These are phyloP conservation scores for Amanita polypyramis DNA, from an alignment of 768 basidiomycete species.

Conservation along the genomic window DNA sequence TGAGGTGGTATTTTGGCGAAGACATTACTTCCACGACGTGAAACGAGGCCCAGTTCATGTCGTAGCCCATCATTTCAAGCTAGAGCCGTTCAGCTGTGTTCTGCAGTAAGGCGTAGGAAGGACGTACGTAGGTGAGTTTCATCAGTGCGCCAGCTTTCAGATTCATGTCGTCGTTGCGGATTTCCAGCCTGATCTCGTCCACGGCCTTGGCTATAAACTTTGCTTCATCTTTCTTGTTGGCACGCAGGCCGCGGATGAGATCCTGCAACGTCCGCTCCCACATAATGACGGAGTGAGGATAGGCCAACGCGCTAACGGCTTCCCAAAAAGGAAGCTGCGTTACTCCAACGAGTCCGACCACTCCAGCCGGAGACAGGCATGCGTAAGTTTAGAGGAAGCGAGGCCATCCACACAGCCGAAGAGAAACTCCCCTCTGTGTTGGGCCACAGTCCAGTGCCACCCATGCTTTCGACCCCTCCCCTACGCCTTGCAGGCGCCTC, in stretches of 20 bases:
- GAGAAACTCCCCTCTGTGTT: not conserved
- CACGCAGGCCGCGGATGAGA: slow-evolving; percentile 88
- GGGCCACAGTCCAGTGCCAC: not conserved
- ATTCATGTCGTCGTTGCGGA: slow-evolving; percentile 92
- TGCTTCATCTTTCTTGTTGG: slow-evolving; percentile 89
- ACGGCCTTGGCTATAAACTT: slow-evolving; percentile 89
- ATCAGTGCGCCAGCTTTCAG: slow-evolving; percentile 91
- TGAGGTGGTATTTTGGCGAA: slow-evolving; percentile 81
- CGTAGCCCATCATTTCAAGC: slow-evolving; percentile 97
- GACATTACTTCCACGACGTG: slow-evolving; percentile 99
- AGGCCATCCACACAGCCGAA: not conserved
- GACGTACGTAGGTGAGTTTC: slow-evolving; percentile 92
- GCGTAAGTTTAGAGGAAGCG: not conserved
- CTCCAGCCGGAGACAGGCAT: not conserved
- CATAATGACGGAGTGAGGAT: slow-evolving; percentile 35
- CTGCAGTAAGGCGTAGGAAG: not conserved
- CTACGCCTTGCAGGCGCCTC: slow-evolving; percentile 5
- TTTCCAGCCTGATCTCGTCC: slow-evolving; percentile 88
- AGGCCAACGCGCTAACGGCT: not conserved
- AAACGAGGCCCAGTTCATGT: slow-evolving; percentile 94
- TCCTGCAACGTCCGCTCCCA: slow-evolving; percentile 96
- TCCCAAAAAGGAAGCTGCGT: not conserved
- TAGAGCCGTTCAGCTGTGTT: slow-evolving; percentile 20
- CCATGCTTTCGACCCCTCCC: slow-evolving; percentile 2
- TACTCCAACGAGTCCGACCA: not conserved